These are phyloP conservation scores for Sphaerulina populicola DNA, from an alignment of 2,329 filamentous ascomycete genomes.

Conservation along the genomic window DNA sequence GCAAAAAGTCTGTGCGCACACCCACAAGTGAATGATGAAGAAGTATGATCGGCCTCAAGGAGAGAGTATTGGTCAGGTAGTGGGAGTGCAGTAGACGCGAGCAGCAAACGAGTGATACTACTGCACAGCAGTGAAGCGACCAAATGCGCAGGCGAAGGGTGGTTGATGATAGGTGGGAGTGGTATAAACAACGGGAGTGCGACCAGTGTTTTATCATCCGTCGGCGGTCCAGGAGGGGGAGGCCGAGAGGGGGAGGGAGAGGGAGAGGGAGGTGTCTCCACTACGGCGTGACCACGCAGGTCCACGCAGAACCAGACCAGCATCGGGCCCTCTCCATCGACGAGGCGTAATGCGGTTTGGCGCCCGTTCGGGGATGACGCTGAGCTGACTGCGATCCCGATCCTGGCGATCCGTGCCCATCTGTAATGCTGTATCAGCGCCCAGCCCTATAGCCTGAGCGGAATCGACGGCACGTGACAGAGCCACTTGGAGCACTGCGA, in stretches of 20 bases:
- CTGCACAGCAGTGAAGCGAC: constrained; percentile 32
- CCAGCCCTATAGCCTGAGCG: constrained; percentile 7
- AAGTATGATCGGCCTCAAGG: constrained; percentile 16
- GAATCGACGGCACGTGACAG: neutral
- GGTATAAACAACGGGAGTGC: constrained; percentile 16
- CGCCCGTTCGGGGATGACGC: constrained; percentile 15
- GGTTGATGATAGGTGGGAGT: constrained; percentile 2
- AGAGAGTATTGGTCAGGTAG: too few relatives aligned
- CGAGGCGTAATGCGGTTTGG: constrained; percentile 15
- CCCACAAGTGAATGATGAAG: constrained; percentile 15
- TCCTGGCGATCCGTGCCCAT: too few relatives aligned
- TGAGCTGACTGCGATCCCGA: constrained; percentile 11
- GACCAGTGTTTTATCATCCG: constrained; percentile 30
- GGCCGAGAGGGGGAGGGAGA: too few relatives aligned
- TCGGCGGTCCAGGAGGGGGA: too few relatives aligned
- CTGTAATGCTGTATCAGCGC: constrained; percentile 8
- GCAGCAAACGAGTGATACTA: constrained; percentile 31
- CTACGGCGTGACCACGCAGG: too few relatives aligned
- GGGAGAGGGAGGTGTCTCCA: constrained; percentile 7
- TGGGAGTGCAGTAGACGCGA: constrained; percentile 24
- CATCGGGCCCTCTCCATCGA: constrained; percentile 10
- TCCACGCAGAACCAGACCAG: constrained; percentile 8
- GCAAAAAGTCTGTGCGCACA: constrained; percentile 2
- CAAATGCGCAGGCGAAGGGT: constrained; percentile 22
- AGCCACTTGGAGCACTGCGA: neutral